Conservation (phyloP, 148 eudicot genomes). For the Bassia scoparia region DNA sequence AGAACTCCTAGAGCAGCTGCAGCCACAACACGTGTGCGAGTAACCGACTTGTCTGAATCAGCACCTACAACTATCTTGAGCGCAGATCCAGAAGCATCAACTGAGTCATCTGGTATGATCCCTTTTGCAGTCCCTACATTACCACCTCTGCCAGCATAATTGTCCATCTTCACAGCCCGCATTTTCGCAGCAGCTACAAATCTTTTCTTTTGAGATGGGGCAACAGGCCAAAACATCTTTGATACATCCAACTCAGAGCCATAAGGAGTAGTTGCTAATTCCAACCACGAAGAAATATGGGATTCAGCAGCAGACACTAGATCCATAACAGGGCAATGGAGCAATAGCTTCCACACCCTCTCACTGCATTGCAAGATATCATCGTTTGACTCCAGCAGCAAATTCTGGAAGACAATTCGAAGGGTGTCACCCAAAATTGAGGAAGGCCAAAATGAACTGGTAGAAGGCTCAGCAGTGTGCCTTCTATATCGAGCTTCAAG, state of each 20-base stretch:
- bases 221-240: conserved; percentile 95
- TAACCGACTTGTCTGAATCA: conserved; percentile 82
- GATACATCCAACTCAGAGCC: conserved; percentile 76
- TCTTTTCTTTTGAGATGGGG: conserved; percentile 82
- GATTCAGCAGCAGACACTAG: conserved; percentile 62
- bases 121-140: conserved; percentile 41
- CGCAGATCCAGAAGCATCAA: conserved; percentile 47
- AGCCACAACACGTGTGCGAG: conserved; percentile 79
- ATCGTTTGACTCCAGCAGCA: conserved; percentile 84
- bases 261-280: conserved; percentile 81
- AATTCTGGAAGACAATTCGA: conserved; percentile 87
- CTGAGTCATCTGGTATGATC: conserved; percentile 42
- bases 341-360: conserved; percentile 90
- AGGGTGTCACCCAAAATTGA: conserved; percentile 84
- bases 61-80: conserved; percentile 83
- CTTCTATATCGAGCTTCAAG: conserved; percentile 85
- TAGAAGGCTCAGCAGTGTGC: conserved; percentile 48
- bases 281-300: conserved; percentile 80
- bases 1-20: conserved; percentile 83
- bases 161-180: conserved; percentile 72
- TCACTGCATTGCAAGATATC: conserved; percentile 83
- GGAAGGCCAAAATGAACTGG: conserved; percentile 86
- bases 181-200: conserved; percentile 79
- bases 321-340: conserved; percentile 70
- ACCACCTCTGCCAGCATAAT: conserved; percentile 33